These are phyloP conservation scores for Termitomyces bulborhizus DNA, from an alignment of 768 basidiomycete genomes.

Conservation along the genomic window DNA sequence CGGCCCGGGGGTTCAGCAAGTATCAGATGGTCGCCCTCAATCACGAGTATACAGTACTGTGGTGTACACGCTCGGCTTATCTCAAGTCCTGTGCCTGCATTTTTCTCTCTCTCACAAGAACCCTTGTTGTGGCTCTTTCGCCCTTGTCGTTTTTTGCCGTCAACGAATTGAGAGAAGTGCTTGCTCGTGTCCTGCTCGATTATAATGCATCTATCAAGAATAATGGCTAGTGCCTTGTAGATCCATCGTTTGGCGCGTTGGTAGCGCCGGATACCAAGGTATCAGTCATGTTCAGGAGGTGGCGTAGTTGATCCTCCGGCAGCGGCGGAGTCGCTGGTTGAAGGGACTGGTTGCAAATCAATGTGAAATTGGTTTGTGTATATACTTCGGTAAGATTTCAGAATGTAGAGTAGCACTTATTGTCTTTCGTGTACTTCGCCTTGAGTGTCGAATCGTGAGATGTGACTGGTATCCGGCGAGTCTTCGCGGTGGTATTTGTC, in stretches of 20 bases:
- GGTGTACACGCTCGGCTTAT: conserved; percentile 18
- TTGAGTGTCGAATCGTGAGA: background rate
- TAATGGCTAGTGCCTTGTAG: conserved; percentile 13
- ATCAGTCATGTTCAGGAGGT: conserved; percentile 29
- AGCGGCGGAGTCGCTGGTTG: background rate
- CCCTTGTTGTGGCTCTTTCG: conserved; percentile 6
- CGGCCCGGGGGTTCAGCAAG: conserved; percentile 15
- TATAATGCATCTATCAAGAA: conserved; percentile 33
- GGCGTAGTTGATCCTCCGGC: background rate
- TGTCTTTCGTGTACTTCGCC: background rate
- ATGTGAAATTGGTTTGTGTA: background rate
- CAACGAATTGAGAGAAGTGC: conserved; percentile 35
- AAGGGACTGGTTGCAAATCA: background rate
- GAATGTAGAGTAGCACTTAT: background rate
- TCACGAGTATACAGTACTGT: conserved; percentile 17
- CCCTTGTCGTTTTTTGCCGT: conserved; percentile 43
- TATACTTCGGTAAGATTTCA: background rate
- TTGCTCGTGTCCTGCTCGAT: conserved; percentile 30
- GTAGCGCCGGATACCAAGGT: conserved; percentile 25
- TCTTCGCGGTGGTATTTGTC: conserved; percentile 20
- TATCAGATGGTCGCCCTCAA: conserved; percentile 22
- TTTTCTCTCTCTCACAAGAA: background rate
- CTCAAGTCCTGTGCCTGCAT: background rate
- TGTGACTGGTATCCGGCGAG: background rate
- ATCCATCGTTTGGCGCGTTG: background rate